Evolutionary conservation across 2,329 filamentous ascomycete species (phyloP), one percentile per base, ranked within the genome.

Genomic region (Calonectria naviculata): DNA sequence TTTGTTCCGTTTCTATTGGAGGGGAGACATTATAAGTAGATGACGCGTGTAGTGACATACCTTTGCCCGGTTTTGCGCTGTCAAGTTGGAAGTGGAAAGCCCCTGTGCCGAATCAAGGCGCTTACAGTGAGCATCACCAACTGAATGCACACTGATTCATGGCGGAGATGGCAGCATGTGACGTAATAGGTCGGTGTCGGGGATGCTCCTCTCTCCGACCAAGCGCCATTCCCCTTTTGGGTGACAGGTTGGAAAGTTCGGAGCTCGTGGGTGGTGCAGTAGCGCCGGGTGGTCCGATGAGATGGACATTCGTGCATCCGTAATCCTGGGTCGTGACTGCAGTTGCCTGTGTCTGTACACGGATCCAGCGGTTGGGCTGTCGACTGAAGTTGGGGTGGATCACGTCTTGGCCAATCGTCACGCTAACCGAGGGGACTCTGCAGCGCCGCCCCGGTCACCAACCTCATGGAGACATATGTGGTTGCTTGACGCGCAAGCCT

Each of bases 341-440:
- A 31, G 28, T 34, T 41, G 54, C 26, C n/a, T 65, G 29, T 46
- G 31, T 67, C 34, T 63, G 6, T 34, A 36, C 26, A 60, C 38
- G 46, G 65, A 65, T 29, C 46, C 24, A 52, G 63, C 70, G 68
- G 68, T 67, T 73, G 75, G 71, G 71, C 68, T 71, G 64, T 63
- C 49, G 67, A 60, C 66, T 73, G 73, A 73, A 71, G 75, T 74
- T 71, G 63, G 38, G 65, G 73, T 74, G 71, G 75, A 70, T 70
- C 73, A 19, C 29, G 24, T 31, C 19, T n/a, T 8, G 29, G 49
- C 65, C 65, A 71, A 71, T 71, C 69, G 60, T 65, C 29, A 49
- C 21, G 12, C 24, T 29, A 34, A 36, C 29, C 44, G 34, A 46
- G 34, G 47, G 41, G 19, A 63, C 38, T 68, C 42, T 34, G 52